These are phyloP conservation scores for Marasmius fiardii DNA, from an alignment of 1,284 basidiomycete species.

Conservation along the genomic window DNA sequence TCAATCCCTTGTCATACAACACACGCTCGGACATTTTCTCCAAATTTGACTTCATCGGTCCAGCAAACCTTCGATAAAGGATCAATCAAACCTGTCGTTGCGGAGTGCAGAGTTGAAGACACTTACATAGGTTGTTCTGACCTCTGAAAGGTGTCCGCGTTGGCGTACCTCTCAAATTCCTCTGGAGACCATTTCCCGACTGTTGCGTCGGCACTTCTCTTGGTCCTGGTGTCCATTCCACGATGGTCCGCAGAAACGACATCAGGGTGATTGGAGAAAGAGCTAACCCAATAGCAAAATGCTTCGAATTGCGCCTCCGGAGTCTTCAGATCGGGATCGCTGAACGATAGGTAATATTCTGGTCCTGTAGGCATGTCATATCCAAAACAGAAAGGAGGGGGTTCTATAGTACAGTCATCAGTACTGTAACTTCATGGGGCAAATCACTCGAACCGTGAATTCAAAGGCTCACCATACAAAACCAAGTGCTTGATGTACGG, in stretches of 20 bases:
- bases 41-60: conserved; percentile 5
- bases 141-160: background rate
- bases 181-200: background rate
- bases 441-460: too few species aligned
- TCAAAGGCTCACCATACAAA: conserved; percentile 23
- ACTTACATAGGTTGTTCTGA: background rate
- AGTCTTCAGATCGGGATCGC: conserved; percentile 17
- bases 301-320: background rate
- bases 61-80: background rate
- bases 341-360: conserved; percentile 18
- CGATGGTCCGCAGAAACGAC: background rate
- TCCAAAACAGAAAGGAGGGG: conserved; percentile 25
- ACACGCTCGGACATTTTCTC: conserved; percentile 1
- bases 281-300: conserved; percentile 14
- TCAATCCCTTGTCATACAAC: conserved; percentile 1
- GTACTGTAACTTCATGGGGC: too few species aligned
- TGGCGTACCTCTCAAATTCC: background rate
- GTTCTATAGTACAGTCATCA: conserved; percentile 19
- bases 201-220: background rate
- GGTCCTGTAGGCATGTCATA: conserved; percentile 15
- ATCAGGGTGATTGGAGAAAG: conserved; percentile 14
- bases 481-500: conserved; percentile 26
- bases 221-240: background rate
- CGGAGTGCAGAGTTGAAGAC: background rate
- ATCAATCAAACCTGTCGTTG: background rate